Evolutionary conservation across 768 basidiomycete genomes (phyloP), one percentile per base, ranked within the genome.

Genomic region (Russula dissimulans): DNA sequence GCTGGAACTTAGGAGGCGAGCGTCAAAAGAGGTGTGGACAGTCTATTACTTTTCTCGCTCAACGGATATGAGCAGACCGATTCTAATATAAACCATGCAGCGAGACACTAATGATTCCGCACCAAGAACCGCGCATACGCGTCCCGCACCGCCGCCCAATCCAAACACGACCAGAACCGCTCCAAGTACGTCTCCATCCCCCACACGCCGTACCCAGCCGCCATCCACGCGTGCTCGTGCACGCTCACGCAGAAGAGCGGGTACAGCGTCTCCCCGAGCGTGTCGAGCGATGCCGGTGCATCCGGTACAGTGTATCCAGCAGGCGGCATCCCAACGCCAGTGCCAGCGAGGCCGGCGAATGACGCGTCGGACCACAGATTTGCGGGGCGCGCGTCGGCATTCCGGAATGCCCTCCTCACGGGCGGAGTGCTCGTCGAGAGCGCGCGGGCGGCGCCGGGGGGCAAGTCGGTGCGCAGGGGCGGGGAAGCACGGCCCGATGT

Each of bases 151-250:
- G 80, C 82, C 42, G 72, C 66, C 92, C 92, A 95, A 70, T 95
- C 78, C 55, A 95, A 71, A 22, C 86, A 87, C 10, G 75, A 77
- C 91, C 91, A 95, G 73, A 94, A 92, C 69, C 85, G 79, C 67
- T 78, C 81, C 69, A 95, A 69, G 79, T 91, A 95, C 66, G 80
- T 80, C 70, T 95, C 91, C 73, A 91, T 89, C 29, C 93, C 92
- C 89, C 90, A 93, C 5, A 95, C 81, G 5, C 92, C 92, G 65
- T 87, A 92, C 42, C 88, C 89, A 22, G 87, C 85, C 51, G 78
- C 77, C 68, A 95, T 77, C 90, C 91, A 95, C 31, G 87, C 86
- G 65, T 91, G 92, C 71, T 93, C 91, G 66, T 92, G 81, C 5
- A 90, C 81, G 45, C 85, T 84, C 53, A 93, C 69, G 63, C 87